phyloP scores from a whole-genome alignment of 2,329 filamentous ascomycete genomes.

The Colletotrichum viniferum region DNA sequence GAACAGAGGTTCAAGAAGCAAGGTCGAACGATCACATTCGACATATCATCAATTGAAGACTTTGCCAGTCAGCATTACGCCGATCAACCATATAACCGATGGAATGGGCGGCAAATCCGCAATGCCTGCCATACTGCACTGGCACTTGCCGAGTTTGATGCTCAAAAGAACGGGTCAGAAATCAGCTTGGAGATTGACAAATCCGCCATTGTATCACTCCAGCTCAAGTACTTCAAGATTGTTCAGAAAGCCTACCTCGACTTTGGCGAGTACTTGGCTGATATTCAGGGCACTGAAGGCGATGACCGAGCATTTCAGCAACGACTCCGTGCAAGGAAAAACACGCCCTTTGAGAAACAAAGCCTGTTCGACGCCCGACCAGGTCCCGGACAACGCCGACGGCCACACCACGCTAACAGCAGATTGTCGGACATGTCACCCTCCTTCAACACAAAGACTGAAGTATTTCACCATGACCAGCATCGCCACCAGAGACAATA shows the following conservation, averaged over 20 bases:
- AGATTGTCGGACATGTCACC: not conserved
- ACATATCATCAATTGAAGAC: not conserved
- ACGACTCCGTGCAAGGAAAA: not conserved
- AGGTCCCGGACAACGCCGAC: not conserved
- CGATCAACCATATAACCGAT: not conserved
- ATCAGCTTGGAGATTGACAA: not conserved
- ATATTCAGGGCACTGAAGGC: not conserved
- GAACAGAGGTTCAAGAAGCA: not conserved
- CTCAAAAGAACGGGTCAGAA: not conserved
- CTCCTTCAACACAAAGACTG: not conserved
- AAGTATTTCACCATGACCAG: accelerated
- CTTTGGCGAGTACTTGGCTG: not conserved
- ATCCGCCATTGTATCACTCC: accelerated
- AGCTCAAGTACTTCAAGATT: not conserved
- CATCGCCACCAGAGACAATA: not conserved
- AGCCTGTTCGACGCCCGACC: accelerated
- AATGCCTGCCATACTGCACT: not conserved
- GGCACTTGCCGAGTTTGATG: not conserved
- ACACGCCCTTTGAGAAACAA: not conserved
- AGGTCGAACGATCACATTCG: not conserved
- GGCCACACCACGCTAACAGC: accelerated
- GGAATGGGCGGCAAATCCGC: not conserved
- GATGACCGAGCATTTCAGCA: not conserved
- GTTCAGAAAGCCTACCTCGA: not conserved
- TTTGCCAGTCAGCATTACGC: not conserved